phyloP scores from a whole-genome alignment of 495 filamentous ascomycete species.

The Aspergillus homomorphus region DNA sequence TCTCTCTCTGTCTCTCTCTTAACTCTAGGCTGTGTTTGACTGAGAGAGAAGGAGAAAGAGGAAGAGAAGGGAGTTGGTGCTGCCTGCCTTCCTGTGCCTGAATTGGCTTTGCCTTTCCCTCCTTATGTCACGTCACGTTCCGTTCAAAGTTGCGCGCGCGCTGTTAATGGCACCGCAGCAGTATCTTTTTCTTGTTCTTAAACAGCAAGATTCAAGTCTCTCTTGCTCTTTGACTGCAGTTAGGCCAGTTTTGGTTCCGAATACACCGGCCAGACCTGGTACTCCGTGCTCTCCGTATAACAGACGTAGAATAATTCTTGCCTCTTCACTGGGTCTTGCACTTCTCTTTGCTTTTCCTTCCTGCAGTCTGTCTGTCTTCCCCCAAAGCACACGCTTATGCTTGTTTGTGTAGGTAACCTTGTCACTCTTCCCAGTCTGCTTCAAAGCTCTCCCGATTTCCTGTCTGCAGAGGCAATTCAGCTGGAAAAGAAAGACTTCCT shows the following conservation, averaged over 20 bases:
- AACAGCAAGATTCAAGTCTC: constrained; percentile 15
- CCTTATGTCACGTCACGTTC: constrained; percentile 17
- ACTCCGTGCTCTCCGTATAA: constrained; percentile 21
- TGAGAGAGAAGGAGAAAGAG: neutral
- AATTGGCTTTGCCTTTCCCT: neutral
- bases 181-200: constrained; percentile 11
- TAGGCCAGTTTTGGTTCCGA: constrained; percentile 21
- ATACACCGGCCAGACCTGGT: constrained; percentile 24
- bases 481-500: constrained; percentile 1
- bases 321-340: neutral
- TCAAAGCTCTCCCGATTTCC: constrained; percentile 19
- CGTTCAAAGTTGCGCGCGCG: too few species aligned
- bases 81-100: constrained; percentile 14
- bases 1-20: too few species aligned
- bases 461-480: constrained; percentile 8
- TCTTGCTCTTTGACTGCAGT: constrained; percentile 18
- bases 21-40: too few species aligned
- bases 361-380: constrained; percentile 8
- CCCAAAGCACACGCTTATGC: constrained; percentile 14
- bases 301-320: constrained; percentile 25
- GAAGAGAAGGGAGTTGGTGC: constrained; percentile 7
- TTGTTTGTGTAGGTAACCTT: constrained; percentile 14
- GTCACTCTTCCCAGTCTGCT: constrained; percentile 13
- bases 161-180: neutral
- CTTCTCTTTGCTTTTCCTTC: constrained; percentile 5